Conservation (phyloP, 192 early-diverging fungal genomes). For the Backusella morwellensis region DNA sequence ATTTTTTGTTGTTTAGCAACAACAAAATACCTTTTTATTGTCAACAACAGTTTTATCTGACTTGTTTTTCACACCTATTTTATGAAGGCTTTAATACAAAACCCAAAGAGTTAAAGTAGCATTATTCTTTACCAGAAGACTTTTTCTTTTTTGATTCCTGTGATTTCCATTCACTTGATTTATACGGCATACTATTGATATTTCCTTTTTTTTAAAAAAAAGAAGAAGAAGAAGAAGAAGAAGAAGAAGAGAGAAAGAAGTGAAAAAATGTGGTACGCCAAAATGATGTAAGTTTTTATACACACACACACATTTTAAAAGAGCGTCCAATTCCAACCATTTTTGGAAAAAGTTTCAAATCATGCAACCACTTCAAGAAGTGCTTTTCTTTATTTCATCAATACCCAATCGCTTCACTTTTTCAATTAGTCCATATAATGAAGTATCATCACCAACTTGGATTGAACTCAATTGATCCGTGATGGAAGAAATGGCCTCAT, state of each 20-base stretch:
- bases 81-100: background rate
- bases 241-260: background rate
- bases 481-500: slow-evolving; percentile 13
- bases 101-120: background rate
- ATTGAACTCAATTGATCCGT: slow-evolving; percentile 12
- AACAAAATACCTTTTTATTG: background rate
- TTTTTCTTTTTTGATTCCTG: background rate
- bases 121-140: background rate
- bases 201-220: background rate
- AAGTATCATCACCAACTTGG: background rate
- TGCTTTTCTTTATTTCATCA: background rate
- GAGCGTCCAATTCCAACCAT: background rate
- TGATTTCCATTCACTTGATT: background rate
- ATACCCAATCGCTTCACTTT: slow-evolving; percentile 19
- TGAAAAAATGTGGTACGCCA: background rate
- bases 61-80: background rate
- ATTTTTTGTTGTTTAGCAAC: too few species aligned
- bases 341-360: background rate
- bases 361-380: background rate
- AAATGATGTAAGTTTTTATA: background rate
- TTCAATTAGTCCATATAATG: slow-evolving; percentile 18
- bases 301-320: background rate
- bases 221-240: background rate
- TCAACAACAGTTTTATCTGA: background rate
- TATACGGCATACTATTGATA: background rate